Conservation (phyloP, 179 eudicot species). For the Spergularia azorica region DNA sequence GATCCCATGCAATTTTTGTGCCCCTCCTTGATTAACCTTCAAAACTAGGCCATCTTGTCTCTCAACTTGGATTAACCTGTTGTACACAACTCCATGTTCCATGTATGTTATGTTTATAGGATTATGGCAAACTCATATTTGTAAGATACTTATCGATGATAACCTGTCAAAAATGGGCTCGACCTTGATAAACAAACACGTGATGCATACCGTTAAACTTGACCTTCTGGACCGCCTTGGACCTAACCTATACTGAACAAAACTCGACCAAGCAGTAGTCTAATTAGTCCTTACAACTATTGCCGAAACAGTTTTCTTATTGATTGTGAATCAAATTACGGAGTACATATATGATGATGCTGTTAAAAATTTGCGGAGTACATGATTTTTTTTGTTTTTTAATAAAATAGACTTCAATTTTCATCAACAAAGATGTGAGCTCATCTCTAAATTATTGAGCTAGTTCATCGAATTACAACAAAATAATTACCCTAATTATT, state of each 20-base stretch:
- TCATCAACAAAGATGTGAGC: background rate
- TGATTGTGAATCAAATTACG: too few species aligned
- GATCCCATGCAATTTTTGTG: slow-evolving; percentile 34
- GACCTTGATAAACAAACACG: too few species aligned
- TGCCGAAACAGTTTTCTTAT: too few species aligned
- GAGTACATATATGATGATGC: background rate
- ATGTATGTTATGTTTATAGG: too few species aligned
- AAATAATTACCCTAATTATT: background rate
- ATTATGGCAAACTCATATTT: too few species aligned
- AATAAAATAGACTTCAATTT: background rate
- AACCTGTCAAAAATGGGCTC: too few species aligned
- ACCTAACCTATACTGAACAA: too few species aligned
- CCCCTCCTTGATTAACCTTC: background rate
- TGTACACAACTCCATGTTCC: background rate
- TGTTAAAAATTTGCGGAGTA: background rate
- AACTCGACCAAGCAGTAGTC: too few species aligned
- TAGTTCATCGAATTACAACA: background rate
- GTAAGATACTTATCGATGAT: too few species aligned
- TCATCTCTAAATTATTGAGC: background rate
- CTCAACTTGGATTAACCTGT: background rate
- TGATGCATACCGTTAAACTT: too few species aligned
- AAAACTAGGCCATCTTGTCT: background rate
- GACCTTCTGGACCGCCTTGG: too few species aligned
- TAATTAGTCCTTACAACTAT: too few species aligned
- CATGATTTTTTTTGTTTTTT: background rate